phyloP scores from a whole-genome alignment of 2,329 filamentous ascomycete species.

The Fusarium nelsonii region DNA sequence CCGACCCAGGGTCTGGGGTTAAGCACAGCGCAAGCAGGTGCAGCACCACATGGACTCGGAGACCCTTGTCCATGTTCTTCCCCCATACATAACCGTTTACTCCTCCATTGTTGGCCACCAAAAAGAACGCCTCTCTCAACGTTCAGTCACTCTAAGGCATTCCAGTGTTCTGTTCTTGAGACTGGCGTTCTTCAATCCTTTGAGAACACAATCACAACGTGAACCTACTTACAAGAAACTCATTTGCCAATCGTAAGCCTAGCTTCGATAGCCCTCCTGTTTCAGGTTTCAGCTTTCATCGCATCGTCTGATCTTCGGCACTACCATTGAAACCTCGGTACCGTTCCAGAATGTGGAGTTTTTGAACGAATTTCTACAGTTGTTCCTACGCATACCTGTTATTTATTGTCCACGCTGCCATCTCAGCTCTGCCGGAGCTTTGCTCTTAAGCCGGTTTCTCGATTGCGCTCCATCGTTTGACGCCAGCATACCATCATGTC shows the following conservation, averaged over 20 bases:
- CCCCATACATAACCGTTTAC: conserved; percentile 47
- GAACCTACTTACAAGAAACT: neutral
- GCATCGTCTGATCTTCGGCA: conserved; percentile 34
- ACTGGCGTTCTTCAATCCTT: conserved; percentile 19
- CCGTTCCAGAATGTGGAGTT: conserved; percentile 41
- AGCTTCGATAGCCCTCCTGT: conserved; percentile 9
- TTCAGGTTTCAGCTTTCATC: conserved; percentile 21
- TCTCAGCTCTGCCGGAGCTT: conserved; percentile 3
- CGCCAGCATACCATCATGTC: conserved; percentile 57
- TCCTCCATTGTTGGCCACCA: conserved; percentile 42
- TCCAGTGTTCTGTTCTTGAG: conserved; percentile 19
- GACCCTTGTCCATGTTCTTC: conserved; percentile 42
- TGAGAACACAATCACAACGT: neutral
- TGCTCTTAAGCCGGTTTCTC: conserved; percentile 18
- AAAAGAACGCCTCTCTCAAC: conserved; percentile 35
- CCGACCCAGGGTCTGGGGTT: conserved; percentile 44
- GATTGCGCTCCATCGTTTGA: conserved; percentile 40
- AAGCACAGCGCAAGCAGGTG: conserved; percentile 12
- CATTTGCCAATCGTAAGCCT: neutral
- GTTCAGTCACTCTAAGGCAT: conserved; percentile 23
- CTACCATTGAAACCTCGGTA: conserved; percentile 21
- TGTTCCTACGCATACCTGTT: conserved; percentile 14
- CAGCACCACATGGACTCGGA: conserved; percentile 22
- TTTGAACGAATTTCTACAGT: conserved; percentile 31
- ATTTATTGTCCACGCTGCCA: neutral